Evolutionary conservation across 148 eudicot species (phyloP).

Genomic region (Vaccinium vitisidaea): DNA sequence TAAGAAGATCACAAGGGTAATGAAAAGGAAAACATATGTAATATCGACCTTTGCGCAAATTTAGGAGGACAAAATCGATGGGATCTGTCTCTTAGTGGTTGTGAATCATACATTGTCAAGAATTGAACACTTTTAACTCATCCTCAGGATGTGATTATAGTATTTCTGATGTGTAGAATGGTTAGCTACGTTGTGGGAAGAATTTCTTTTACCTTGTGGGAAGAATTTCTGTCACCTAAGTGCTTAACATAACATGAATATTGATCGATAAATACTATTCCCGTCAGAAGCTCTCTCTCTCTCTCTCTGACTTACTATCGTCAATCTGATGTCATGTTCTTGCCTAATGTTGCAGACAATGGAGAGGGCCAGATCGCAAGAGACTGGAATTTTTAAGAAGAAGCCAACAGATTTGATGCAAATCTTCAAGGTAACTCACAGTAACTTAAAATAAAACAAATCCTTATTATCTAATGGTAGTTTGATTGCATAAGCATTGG

Average conservation of each 20-base stretch:
- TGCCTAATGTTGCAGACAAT: constrained; percentile 65
- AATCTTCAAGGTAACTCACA: constrained; percentile 67
- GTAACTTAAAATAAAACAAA: neutral
- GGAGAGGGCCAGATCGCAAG: constrained; percentile 94
- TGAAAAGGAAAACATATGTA: neutral
- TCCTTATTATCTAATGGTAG: neutral
- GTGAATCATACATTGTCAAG: too few species aligned
- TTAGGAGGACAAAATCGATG: neutral
- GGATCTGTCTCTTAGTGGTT: neutral
- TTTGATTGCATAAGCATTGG: neutral
- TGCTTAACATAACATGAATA: neutral
- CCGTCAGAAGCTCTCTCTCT: neutral
- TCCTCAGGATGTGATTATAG: neutral
- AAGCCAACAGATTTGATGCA: constrained; percentile 87
- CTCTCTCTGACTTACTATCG: neutral
- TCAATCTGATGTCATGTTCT: neutral
- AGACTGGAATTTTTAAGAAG: constrained; percentile 71
- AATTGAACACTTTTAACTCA: too few species aligned
- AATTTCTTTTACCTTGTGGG: neutral
- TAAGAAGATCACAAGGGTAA: neutral
- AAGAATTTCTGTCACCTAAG: neutral
- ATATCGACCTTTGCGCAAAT: neutral
- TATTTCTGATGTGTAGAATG: neutral
- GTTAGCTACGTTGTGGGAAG: neutral
- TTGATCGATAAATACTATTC: neutral